Evolutionary conservation across 495 filamentous ascomycete genomes (phyloP), one percentile per base, ranked within the genome.

Genomic region (Penicillium pulvis): DNA sequence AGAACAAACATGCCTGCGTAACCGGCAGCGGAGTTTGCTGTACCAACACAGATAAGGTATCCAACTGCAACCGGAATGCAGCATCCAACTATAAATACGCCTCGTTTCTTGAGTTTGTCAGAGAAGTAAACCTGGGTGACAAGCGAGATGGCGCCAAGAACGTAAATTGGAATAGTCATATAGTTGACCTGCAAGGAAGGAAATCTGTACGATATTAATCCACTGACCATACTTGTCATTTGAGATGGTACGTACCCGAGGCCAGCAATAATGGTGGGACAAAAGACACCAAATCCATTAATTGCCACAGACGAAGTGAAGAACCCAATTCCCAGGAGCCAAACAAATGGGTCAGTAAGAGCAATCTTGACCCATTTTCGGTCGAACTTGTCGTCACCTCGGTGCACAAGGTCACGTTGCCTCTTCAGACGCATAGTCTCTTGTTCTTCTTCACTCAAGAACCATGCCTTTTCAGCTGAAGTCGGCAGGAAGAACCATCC

Each of bases 1-100:
- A 31, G 45, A 48, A 48, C 20, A 20, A 48, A 48, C 45, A 48
- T 48, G 19, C 45, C 45, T 9, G 45, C 45, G 14, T 48, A 48
- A 0, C 45, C 45, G 1, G 45, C 45, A 26, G 19, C 45, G 23
- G 6, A 4, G 23, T 6, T 23, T 23, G 45, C 17, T 48, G 45
- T 17, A 14, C 45, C 45, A 17, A 48, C 45, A 5, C 45, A 48
- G 45, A 48, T 28, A 23, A 48, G 24, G 5, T 28, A 48, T 23
- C 45, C 45, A 28, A 48, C 45, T 20, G 23, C 16, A 26, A 48
- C 45, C 7, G 45, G 45, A 28, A 48, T 20, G 14, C 45, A 48
- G 19, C n/a, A 48, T 23, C 45, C 45, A 14, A 48, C 20, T 23
- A 48, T 48, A 14, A 48, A 48, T 9, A 48, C 6, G 23, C 45